These are phyloP conservation scores for Scedosporium boydii DNA, from an alignment of 2,329 filamentous ascomycete genomes.

Conservation along the genomic window DNA sequence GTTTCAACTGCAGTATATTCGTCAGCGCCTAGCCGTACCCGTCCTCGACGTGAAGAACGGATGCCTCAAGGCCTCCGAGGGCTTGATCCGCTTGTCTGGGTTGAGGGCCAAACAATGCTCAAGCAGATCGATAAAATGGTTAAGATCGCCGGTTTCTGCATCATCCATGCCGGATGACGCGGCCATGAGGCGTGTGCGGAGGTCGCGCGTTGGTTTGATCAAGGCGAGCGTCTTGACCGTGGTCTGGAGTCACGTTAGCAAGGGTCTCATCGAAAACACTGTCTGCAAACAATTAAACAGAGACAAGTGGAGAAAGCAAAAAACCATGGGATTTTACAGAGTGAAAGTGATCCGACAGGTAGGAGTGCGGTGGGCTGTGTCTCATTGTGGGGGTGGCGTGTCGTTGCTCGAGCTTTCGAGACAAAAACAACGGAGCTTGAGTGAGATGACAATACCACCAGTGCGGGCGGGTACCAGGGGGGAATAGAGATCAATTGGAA, in stretches of 20 bases:
- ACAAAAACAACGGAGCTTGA: too few species aligned
- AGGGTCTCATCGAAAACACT: not conserved
- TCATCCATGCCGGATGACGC: conserved; percentile 67
- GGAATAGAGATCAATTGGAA: not conserved
- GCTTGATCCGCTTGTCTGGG: conserved; percentile 83
- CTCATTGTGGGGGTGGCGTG: too few species aligned
- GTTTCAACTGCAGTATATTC: not conserved
- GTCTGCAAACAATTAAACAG: not conserved
- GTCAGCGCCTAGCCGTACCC: conserved; percentile 14
- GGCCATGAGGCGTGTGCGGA: conserved; percentile 70
- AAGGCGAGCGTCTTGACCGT: conserved; percentile 57
- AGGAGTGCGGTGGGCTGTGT: too few species aligned
- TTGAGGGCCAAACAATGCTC: conserved; percentile 85
- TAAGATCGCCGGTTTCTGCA: conserved; percentile 65
- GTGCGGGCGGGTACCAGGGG: too few species aligned
- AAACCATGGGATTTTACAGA: not conserved
- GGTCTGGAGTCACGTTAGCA: conserved; percentile 37
- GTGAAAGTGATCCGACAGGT: not conserved
- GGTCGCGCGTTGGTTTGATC: conserved; percentile 68
- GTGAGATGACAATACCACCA: too few species aligned
- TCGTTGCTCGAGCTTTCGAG: too few species aligned
- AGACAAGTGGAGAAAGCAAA: not conserved
- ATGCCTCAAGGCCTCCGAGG: conserved; percentile 77
- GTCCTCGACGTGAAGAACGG: conserved; percentile 61
- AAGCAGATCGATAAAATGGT: conserved; percentile 76